These are phyloP conservation scores for Coprinopsis sp. DNA, from an alignment of 768 basidiomycete species.

Conservation along the genomic window DNA sequence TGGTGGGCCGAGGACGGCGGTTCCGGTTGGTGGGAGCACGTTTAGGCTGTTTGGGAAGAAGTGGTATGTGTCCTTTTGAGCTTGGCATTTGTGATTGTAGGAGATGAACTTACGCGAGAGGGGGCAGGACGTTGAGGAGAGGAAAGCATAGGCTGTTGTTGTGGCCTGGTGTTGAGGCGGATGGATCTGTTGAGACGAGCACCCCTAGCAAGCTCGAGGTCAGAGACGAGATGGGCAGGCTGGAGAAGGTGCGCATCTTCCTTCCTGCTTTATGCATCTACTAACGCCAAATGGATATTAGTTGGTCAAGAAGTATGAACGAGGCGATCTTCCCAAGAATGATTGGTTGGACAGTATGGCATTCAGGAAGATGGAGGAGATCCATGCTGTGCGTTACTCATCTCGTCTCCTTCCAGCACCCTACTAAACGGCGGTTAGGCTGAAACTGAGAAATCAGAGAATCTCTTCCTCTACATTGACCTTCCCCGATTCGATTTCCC, in stretches of 20 bases:
- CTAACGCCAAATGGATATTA: constrained; percentile 22
- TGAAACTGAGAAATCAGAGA: constrained; percentile 87
- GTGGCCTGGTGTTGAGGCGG: constrained; percentile 82
- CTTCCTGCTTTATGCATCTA: constrained; percentile 6
- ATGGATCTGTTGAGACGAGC: constrained; percentile 71
- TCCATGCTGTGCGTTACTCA: constrained; percentile 67
- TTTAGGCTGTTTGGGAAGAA: constrained; percentile 92
- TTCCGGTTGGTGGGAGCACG: constrained; percentile 88
- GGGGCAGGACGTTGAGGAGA: constrained; percentile 72
- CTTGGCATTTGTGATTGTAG: neutral
- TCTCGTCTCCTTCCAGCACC: neutral
- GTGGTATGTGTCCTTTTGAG: constrained; percentile 46
- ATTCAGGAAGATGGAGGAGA: constrained; percentile 92
- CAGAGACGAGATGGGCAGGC: constrained; percentile 89
- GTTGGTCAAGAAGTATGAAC: constrained; percentile 94
- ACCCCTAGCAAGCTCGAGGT: constrained; percentile 84
- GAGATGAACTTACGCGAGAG: neutral
- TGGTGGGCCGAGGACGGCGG: constrained; percentile 70
- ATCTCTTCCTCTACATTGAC: constrained; percentile 95
- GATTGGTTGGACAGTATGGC: constrained; percentile 95
- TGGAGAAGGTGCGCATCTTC: constrained; percentile 69
- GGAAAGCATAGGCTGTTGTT: constrained; percentile 87
- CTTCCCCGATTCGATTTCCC: constrained; percentile 96
- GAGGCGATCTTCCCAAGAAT: constrained; percentile 87
- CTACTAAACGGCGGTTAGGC: constrained; percentile 41